Percentiles rank a stretch among this genome's conserved stretches.
Evolutionary conservation across 2,329 filamentous ascomycete species (phyloP).

Genomic region (Fusarium anguioides): DNA sequence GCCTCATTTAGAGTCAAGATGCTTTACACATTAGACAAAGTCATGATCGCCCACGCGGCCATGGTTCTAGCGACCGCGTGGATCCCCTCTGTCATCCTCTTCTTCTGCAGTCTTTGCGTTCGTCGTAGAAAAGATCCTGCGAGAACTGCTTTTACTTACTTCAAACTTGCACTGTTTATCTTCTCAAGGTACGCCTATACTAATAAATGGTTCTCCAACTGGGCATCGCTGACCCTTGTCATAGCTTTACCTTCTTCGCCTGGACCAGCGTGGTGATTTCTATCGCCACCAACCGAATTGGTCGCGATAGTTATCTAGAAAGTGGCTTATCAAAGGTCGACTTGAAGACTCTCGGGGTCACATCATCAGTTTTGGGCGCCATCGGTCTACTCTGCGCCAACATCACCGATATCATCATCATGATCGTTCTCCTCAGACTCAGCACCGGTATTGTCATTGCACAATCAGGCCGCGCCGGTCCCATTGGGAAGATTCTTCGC

Average conservation of each 20-base stretch:
- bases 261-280: constrained; percentile 15
- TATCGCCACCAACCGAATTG: constrained; percentile 3
- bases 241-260: constrained; percentile 37
- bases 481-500: constrained; percentile 27
- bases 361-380: not conserved
- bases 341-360: no score
- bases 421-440: constrained; percentile 43
- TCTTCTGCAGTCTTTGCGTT: constrained; percentile 39
- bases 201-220: not conserved
- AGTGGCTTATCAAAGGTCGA: no score
- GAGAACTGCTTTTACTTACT: constrained; percentile 38
- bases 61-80: constrained; percentile 26
- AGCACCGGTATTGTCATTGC: constrained; percentile 36
- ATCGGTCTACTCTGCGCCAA: not conserved
- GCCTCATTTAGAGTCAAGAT: not conserved
- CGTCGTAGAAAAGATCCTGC: constrained; percentile 40
- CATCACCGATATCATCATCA: constrained; percentile 33
- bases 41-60: constrained; percentile 16
- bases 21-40: not conserved
- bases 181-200: constrained; percentile 42
- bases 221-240: not conserved
- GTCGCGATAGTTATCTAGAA: no score
- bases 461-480: constrained; percentile 1
- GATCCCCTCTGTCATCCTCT: constrained; percentile 34
- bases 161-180: constrained; percentile 41